Percentiles rank a stretch among this genome's conserved stretches.
Evolutionary conservation across 2,329 filamentous ascomycete species (phyloP).

Genomic region (Phialophora chinensis): DNA sequence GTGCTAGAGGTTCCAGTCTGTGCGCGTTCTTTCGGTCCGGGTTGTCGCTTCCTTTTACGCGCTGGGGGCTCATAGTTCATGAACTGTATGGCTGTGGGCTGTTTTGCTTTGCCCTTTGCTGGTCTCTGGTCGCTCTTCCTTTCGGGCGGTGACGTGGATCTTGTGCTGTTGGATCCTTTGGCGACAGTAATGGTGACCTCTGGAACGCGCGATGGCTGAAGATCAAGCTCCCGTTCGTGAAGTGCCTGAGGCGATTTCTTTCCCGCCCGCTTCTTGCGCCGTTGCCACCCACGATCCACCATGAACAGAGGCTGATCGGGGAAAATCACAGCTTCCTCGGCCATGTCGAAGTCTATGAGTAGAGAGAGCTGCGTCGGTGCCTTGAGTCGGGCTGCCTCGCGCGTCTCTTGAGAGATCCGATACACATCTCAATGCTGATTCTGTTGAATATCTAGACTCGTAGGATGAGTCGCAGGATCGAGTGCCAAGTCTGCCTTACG

Average conservation of each 20-base stretch:
- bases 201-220: conserved; percentile 25
- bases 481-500: neutral
- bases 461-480: neutral
- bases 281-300: conserved; percentile 36
- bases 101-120: neutral
- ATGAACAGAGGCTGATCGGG: conserved; percentile 33
- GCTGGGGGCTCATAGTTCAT: conserved; percentile 23
- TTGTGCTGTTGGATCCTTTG: neutral
- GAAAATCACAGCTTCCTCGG: conserved; percentile 32
- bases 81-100: conserved; percentile 14
- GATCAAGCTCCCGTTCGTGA: neutral
- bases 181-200: conserved; percentile 29
- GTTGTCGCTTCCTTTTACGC: neutral
- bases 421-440: neutral
- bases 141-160: neutral
- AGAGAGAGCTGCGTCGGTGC: neutral
- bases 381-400: neutral
- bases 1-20: too few relatives aligned
- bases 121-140: neutral
- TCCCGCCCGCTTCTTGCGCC: conserved; percentile 22
- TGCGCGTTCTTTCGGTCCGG: neutral
- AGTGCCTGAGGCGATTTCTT: conserved; percentile 3
- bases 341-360: conserved; percentile 14
- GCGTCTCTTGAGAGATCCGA: neutral
- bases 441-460: neutral